Base-by-base conservation (phyloP, 768 basidiomycete species). In the Lentinula raphanica region DNA sequence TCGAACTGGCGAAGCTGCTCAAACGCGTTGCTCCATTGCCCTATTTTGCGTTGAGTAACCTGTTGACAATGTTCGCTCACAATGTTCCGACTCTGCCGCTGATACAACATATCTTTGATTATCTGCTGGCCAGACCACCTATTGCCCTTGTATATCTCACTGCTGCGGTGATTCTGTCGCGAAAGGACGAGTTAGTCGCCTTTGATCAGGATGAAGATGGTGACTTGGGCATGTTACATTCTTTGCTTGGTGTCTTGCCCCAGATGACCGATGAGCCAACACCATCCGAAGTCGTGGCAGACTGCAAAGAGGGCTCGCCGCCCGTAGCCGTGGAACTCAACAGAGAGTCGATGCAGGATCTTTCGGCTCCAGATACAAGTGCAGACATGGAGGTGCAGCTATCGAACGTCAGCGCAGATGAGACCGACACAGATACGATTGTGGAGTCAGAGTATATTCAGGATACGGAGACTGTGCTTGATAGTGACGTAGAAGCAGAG, bases 41-140 rank as follows among this genome's bases (percentile, higher is more conserved):
- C 0, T 96, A 93, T 67, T 92, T 88, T 67, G 91, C 94, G 0
- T 80, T 98, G 17, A 91, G 93, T 3, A 91, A 94, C 72, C 82
- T 97, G 31, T 76, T 98, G 32, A 96, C 94, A 0, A 80, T 96
- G 29, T 94, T 98, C 73, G 86, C 94, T 11, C 94, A 98, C 69
- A 94, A 97, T 64, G 80, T 94, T 58, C 92, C 94, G 7, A 90
- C 90, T 2, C 79, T 96, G n/a, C 81, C 88, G 4, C 84, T 94
- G 38, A 89, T 94, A 27, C 94, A 96, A 67, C 88, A 94, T 61
- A 83, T 94, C 48, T 98, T 96, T 70, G 94, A 98, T 71, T 98
- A 86, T 67, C 72, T 97, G 9, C 73, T 98, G 12, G 83, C 85
- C 61, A 80, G 94, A 35, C 92, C 92, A 25, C 94, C 94, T 9